Evolutionary conservation across 2,329 filamentous ascomycete species (phyloP).

Genomic region (Fusarium domesticum): DNA sequence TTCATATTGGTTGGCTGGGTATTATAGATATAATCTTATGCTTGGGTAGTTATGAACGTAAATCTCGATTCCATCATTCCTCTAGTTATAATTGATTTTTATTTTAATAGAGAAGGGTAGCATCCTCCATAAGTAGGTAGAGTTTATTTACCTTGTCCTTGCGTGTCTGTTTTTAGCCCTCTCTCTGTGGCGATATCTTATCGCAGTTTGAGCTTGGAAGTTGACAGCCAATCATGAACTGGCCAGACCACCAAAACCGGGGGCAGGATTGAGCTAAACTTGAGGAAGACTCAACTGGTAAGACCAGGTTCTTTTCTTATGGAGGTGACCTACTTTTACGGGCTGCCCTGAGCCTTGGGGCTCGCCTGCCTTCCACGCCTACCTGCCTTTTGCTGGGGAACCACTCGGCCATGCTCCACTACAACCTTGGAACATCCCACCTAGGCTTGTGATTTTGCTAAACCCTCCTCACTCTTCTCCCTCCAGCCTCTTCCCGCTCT

Average conservation of each 20-base stretch:
- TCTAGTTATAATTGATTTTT: too few relatives aligned
- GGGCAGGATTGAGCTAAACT: conserved; percentile 15
- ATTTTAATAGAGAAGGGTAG: too few relatives aligned
- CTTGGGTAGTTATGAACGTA: too few relatives aligned
- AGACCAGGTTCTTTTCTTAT: too few relatives aligned
- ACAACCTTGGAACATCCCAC: conserved; percentile 27
- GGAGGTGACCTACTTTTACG: too few relatives aligned
- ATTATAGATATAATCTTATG: too few relatives aligned
- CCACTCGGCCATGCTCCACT: neutral
- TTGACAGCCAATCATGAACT: conserved; percentile 18
- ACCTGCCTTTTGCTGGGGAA: conserved; percentile 1
- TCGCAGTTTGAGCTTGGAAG: conserved; percentile 9
- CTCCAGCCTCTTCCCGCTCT: conserved; percentile 13
- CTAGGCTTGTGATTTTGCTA: conserved; percentile 27
- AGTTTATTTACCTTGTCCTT: neutral
- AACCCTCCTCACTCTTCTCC: conserved; percentile 24
- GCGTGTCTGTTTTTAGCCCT: conserved; percentile 1
- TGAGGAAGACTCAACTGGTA: too few relatives aligned
- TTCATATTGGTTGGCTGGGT: too few relatives aligned
- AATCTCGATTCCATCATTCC: too few relatives aligned
- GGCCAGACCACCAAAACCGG: conserved; percentile 20
- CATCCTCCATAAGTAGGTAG: too few relatives aligned
- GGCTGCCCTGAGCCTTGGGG: too few relatives aligned
- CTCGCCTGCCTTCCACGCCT: too few relatives aligned
- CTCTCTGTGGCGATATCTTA: neutral